Evolutionary conservation across 2,329 filamentous ascomycete species (phyloP), one percentile per base, ranked within the genome.

Genomic region (Fusarium sp.): DNA sequence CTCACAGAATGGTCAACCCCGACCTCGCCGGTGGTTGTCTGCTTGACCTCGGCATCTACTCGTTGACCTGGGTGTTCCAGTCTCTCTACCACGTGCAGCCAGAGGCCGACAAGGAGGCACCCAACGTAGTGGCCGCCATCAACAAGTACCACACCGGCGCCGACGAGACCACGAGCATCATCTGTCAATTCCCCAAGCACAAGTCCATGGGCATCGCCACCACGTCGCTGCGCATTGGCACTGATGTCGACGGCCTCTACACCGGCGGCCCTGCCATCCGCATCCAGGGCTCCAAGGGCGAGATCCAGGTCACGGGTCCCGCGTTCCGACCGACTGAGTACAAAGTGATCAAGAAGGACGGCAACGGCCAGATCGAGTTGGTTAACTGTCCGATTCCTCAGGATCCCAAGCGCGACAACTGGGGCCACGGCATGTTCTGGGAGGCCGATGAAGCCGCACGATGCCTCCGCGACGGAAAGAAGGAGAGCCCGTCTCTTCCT

Each of bases 11-110:
- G 86, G 85, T 97, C 68, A 97, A 97, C 80, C 86, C 87, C 18
- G 91, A 95, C 75, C 86, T 97, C 46, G 94, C 94, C 0, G 94
- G 94, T 31, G 94, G 94, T 56, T 92, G 91, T 2, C 83, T 97
- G 58, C 87, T 97, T 53, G 94, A 97, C 80, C 85, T 97, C 61
- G 94, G 94, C 66, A 92, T 97, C 80, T 97, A 97, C 83, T 89
- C 93, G 48, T 82, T 97, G 66, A 97, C 94, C 34, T 97, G 94
- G 94, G 88, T 96, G 52, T 97, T 95, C 86, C 94, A 97, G 82
- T 92, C 91, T 46, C 87, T 97, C 30, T 97, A 97, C 82, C 93
- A 94, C 79, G 89, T 92, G 4, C 92, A 95, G 76, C 86, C 90
- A 2, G 85, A 90, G 70, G 86, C 87, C 27, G 83, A 88, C 57